Percentiles rank a stretch among this genome's conserved stretches.
These are phyloP conservation scores for Exophiala alcalophila DNA, from an alignment of 2,329 filamentous ascomycete genomes.

Conservation along the genomic window DNA sequence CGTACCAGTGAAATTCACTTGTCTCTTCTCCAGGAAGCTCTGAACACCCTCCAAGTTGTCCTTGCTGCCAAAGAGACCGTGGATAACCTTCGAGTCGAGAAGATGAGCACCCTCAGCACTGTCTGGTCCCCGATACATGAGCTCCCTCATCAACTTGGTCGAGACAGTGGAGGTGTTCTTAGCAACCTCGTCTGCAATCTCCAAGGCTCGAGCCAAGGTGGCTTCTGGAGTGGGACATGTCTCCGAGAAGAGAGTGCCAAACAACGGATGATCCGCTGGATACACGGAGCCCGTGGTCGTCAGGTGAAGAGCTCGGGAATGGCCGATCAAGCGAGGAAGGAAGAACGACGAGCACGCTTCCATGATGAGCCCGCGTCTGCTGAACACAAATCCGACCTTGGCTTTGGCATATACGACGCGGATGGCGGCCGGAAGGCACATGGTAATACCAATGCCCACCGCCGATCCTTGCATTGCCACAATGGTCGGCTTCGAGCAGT, in stretches of 20 bases:
- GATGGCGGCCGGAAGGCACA: constrained; percentile 57
- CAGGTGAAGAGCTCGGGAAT: constrained; percentile 61
- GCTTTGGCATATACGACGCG: constrained; percentile 54
- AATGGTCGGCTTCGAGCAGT: constrained; percentile 58
- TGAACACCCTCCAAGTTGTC: constrained; percentile 66
- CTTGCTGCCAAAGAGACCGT: constrained; percentile 43
- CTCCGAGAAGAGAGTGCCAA: constrained; percentile 65
- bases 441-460: constrained; percentile 61
- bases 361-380: constrained; percentile 64
- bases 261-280: constrained; percentile 48
- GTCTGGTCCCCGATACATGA: constrained; percentile 58
- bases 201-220: constrained; percentile 63
- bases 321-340: constrained; percentile 64
- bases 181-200: constrained; percentile 64
- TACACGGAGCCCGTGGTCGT: constrained; percentile 64
- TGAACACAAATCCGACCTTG: constrained; percentile 70
- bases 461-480: constrained; percentile 59
- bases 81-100: constrained; percentile 54
- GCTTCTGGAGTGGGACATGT: constrained; percentile 55
- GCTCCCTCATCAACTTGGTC: constrained; percentile 65
- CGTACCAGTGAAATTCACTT: constrained; percentile 59
- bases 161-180: constrained; percentile 64
- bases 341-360: constrained; percentile 69
- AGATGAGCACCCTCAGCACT: constrained; percentile 68
- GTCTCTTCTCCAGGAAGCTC: constrained; percentile 68